These are phyloP conservation scores for Stachybotrys chlorohalonatus DNA, from an alignment of 2,329 filamentous ascomycete genomes.

Conservation along the genomic window DNA sequence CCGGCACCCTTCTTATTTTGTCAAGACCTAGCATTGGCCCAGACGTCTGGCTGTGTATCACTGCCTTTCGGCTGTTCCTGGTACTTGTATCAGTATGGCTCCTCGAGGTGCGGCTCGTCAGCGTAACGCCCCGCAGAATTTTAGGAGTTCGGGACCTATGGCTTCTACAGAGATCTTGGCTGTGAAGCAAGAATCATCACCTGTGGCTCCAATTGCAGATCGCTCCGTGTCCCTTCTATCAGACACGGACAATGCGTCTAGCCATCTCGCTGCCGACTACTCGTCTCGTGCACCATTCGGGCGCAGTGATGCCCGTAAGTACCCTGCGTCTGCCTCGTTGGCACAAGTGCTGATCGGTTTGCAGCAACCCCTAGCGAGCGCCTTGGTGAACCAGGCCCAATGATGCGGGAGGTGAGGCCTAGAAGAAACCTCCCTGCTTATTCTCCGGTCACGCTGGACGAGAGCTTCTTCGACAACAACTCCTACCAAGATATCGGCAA, in stretches of 20 bases:
- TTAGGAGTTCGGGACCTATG: no score
- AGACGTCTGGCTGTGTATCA: neutral
- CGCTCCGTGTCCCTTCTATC: neutral
- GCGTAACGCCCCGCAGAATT: neutral
- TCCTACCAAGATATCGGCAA: conserved; percentile 47
- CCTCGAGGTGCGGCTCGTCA: neutral
- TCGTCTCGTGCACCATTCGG: conserved; percentile 14
- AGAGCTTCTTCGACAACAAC: conserved; percentile 29
- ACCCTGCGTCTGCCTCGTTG: neutral
- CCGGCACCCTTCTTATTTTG: neutral
- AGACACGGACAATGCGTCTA: neutral
- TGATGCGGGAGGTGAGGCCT: conserved; percentile 27
- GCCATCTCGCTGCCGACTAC: conserved; percentile 7
- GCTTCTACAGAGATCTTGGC: no score
- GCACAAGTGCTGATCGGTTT: neutral
- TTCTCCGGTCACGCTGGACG: conserved; percentile 14
- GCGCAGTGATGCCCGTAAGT: conserved; percentile 31
- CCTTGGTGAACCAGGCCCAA: conserved; percentile 23
- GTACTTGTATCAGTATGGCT: neutral
- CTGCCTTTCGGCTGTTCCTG: neutral
- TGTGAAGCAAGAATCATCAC: neutral
- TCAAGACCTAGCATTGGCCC: neutral
- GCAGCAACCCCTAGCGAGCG: conserved; percentile 28
- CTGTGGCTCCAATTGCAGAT: neutral
- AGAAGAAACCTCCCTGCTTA: conserved; percentile 11